Evolutionary conservation across 2,329 filamentous ascomycete genomes (phyloP).

Genomic region (Clarireedia hainanense): DNA sequence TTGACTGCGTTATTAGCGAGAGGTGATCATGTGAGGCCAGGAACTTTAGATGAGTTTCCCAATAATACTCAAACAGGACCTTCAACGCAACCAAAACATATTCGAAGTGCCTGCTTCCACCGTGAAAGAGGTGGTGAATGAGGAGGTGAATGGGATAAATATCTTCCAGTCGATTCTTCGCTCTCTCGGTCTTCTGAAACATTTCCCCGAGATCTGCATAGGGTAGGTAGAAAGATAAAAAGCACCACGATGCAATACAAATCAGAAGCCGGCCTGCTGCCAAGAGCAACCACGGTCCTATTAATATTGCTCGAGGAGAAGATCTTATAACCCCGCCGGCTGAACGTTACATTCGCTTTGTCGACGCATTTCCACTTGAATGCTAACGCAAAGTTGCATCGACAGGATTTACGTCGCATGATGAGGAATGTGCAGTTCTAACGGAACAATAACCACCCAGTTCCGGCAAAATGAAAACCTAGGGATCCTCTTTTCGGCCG

Average conservation of each 20-base stretch:
- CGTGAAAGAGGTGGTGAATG: neutral
- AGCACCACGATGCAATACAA: neutral
- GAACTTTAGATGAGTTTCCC: neutral
- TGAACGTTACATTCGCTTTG: constrained; percentile 5
- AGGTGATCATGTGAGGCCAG: neutral
- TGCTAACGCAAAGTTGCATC: neutral
- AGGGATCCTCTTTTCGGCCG: no score
- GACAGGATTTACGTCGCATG: constrained; percentile 6
- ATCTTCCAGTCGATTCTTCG: neutral
- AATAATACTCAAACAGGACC: neutral
- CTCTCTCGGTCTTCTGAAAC: constrained; percentile 11
- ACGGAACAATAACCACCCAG: neutral
- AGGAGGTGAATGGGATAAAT: constrained; percentile 2
- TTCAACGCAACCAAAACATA: neutral
- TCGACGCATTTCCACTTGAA: neutral
- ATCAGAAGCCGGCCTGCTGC: neutral
- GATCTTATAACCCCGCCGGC: constrained; percentile 1
- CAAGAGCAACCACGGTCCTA: neutral
- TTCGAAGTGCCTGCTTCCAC: neutral
- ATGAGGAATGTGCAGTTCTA: neutral
- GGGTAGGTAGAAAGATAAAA: neutral
- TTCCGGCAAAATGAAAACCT: neutral
- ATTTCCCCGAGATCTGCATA: constrained; percentile 8
- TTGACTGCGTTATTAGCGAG: neutral
- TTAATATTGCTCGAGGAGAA: constrained; percentile 1